Conservation (phyloP, 108 stramenopile genomes). For the Seminavis robusta region DNA sequence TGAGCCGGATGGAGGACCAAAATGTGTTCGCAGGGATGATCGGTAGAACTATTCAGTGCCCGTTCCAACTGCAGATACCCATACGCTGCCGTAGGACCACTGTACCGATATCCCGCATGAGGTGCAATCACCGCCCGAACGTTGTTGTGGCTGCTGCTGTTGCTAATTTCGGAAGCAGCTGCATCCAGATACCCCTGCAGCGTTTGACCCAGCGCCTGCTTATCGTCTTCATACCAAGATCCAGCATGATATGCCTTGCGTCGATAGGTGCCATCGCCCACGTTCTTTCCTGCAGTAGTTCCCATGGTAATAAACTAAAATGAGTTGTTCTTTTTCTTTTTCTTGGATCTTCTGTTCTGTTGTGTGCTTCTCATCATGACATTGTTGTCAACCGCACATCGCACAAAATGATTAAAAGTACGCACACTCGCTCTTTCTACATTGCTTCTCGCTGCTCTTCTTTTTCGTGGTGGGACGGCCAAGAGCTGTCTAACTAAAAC, state of each 20-base stretch:
- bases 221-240: constrained; percentile 66
- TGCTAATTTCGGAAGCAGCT: constrained; percentile 5
- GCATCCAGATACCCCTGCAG: constrained; percentile 38
- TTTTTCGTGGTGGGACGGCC: no score
- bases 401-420: no score
- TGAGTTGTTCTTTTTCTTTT: no score
- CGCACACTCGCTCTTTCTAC: no score
- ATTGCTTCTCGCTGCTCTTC: no score
- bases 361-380: no score
- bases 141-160: not conserved
- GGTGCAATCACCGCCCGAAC: constrained; percentile 68
- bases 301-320: no score
- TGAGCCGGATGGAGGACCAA: constrained; percentile 79
- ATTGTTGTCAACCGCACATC: no score
- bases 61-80: constrained; percentile 51
- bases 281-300: no score
- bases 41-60: constrained; percentile 9
- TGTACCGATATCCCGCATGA: constrained; percentile 83
- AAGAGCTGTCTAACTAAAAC: no score
- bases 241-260: constrained; percentile 76
- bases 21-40: constrained; percentile 25
- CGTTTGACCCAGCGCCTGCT: constrained; percentile 26
- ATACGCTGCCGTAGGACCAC: constrained; percentile 84
- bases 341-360: no score
- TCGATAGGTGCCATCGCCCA: no score